Conservation (phyloP, 345 rosid species). For the Mangifera indica region DNA sequence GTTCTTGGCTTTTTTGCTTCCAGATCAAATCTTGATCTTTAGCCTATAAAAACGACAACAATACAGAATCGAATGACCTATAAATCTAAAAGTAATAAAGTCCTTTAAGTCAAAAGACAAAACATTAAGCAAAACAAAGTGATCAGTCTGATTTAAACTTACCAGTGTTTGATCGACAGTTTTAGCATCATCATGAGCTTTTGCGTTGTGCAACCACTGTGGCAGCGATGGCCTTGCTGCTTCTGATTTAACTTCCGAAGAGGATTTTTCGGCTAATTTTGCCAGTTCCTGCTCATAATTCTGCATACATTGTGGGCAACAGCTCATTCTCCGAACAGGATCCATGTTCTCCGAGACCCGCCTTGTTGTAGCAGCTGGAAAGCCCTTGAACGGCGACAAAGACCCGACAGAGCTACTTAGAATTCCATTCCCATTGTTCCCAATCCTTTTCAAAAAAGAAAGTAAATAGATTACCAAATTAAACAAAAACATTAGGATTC, state of each 20-base stretch:
- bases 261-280: slow-evolving; percentile 42
- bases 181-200: slow-evolving; percentile 34
- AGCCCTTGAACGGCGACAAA: slow-evolving; percentile 54
- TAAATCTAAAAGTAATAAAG: not conserved
- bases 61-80: not conserved
- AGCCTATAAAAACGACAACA: slow-evolving; percentile 30
- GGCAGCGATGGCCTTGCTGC: slow-evolving; percentile 49
- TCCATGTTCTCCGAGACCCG: slow-evolving; percentile 48
- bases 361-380: slow-evolving; percentile 36
- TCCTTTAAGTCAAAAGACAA: not conserved
- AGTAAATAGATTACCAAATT: not conserved
- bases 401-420: slow-evolving; percentile 57
- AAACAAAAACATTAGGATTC: not conserved
- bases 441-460: slow-evolving; percentile 41
- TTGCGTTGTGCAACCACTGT: slow-evolving; percentile 78
- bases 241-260: slow-evolving; percentile 47
- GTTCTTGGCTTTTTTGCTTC: slow-evolving; percentile 54
- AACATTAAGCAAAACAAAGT: not conserved
- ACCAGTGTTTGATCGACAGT: slow-evolving; percentile 45
- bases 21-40: slow-evolving; percentile 54
- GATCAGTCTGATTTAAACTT: slow-evolving; percentile 11
- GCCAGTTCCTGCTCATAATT: slow-evolving; percentile 67
- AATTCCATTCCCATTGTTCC: slow-evolving; percentile 55
- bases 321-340: slow-evolving; percentile 42
- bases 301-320: slow-evolving; percentile 66